Evolutionary conservation across 2,329 filamentous ascomycete species (phyloP).

Genomic region (Ophiostoma perfectum): DNA sequence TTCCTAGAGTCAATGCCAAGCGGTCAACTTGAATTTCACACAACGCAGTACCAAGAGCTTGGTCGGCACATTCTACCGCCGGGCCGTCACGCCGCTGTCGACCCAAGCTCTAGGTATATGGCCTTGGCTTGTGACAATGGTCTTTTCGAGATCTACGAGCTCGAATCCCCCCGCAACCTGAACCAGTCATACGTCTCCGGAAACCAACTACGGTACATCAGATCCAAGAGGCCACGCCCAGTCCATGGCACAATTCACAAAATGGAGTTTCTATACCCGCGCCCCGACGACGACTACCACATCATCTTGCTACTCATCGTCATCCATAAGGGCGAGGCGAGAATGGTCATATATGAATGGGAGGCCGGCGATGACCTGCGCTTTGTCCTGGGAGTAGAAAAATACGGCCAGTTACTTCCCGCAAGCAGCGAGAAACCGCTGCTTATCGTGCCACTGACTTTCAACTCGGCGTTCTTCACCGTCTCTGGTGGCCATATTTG

Average conservation of each 20-base stretch:
- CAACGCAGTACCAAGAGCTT: conserved; percentile 52
- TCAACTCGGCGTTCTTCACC: conserved; percentile 64
- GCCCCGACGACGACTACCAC: conserved; percentile 58
- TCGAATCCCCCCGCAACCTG: conserved; percentile 53
- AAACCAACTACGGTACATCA: conserved; percentile 55
- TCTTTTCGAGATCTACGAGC: conserved; percentile 65
- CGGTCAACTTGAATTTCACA: conserved; percentile 50
- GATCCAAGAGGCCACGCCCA: conserved; percentile 38
- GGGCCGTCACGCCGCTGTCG: conserved; percentile 65
- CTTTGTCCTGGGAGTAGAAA: conserved; percentile 42
- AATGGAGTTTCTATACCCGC: conserved; percentile 78
- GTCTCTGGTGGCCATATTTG: conserved; percentile 57
- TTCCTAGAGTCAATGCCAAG: conserved; percentile 51
- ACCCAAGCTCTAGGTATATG: conserved; percentile 65
- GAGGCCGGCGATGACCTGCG: conserved; percentile 46
- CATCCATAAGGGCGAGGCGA: conserved; percentile 44
- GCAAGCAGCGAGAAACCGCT: conserved; percentile 55
- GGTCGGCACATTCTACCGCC: conserved; percentile 52
- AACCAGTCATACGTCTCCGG: conserved; percentile 44
- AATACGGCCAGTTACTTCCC: conserved; percentile 47
- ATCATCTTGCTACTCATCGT: conserved; percentile 70
- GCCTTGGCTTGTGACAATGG: conserved; percentile 67
- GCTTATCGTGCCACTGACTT: conserved; percentile 65
- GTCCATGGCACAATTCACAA: conserved; percentile 73
- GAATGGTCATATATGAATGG: conserved; percentile 58